Evolutionary conservation across 2,329 filamentous ascomycete genomes (phyloP).

Genomic region (Neonectria ditissima): DNA sequence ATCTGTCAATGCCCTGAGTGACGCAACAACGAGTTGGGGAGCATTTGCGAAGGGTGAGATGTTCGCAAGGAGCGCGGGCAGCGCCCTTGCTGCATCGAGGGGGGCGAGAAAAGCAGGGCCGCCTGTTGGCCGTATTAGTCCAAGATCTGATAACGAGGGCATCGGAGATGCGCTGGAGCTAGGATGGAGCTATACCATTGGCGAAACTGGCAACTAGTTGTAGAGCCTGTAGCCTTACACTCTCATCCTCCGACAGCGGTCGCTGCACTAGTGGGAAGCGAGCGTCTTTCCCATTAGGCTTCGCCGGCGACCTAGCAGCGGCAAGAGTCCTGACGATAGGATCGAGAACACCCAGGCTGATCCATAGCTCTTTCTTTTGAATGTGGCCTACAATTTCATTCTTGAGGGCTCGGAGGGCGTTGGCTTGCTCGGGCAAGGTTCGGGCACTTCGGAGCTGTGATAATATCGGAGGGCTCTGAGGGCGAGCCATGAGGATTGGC

Average conservation of each 20-base stretch:
- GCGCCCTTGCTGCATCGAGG: slow-evolving; percentile 73
- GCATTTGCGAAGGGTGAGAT: slow-evolving; percentile 75
- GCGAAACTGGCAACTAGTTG: slow-evolving; percentile 88
- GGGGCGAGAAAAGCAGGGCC: slow-evolving; percentile 83
- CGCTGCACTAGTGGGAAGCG: slow-evolving; percentile 49
- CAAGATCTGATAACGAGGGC: not conserved
- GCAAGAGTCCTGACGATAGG: slow-evolving; percentile 64
- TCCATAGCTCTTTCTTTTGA: slow-evolving; percentile 84
- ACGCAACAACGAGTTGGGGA: slow-evolving; percentile 75
- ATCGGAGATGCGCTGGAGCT: not conserved
- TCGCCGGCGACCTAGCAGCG: slow-evolving; percentile 48
- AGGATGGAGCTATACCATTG: slow-evolving; percentile 69
- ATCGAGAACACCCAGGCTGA: slow-evolving; percentile 76
- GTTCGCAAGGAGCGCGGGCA: slow-evolving; percentile 77
- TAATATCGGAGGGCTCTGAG: slow-evolving; percentile 65
- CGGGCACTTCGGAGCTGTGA: slow-evolving; percentile 68
- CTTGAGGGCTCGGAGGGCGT: slow-evolving; percentile 79
- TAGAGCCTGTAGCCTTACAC: slow-evolving; percentile 80
- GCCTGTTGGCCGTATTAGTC: slow-evolving; percentile 62
- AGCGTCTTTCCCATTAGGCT: slow-evolving; percentile 55
- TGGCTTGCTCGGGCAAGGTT: slow-evolving; percentile 63
- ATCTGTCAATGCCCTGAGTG: slow-evolving; percentile 79
- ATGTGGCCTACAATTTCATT: slow-evolving; percentile 91
- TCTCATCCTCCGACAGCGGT: slow-evolving; percentile 70
- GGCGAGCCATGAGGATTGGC: slow-evolving; percentile 62